Base-by-base conservation (phyloP, 495 filamentous ascomycete genomes). In the Neurospora hispaniola region DNA sequence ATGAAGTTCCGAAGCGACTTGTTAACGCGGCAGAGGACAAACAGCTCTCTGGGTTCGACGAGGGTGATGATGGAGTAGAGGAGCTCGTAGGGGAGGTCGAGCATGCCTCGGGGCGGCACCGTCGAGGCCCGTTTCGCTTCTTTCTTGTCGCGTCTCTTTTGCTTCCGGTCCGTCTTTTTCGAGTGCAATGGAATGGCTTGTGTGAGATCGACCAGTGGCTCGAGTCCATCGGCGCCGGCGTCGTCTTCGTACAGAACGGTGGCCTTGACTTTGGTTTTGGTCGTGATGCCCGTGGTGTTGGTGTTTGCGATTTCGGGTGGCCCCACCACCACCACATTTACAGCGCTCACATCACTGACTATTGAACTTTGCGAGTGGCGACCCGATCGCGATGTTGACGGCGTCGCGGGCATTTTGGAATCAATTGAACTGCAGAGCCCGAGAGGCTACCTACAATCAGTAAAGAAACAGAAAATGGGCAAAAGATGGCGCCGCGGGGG, bases 41-140 rank as follows among this genome's bases (percentile, higher is more conserved):
- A 81, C 44, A 88, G 66, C 54, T 89, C 86, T 76, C 82, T 82
- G 0, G 87, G 87, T 2, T 71, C 80, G 5, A 87, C 78, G 20
- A 80, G 71, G 18, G 76, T 72, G 0, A 88, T 70, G 35, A 88
- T 83, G n/a, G 80, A 77, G 14, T 84, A 72, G 2, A 86, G 42
- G 10, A 89, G 74, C 73, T 89, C 87, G 44, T 82, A 82, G 2
- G 87, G 86, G 1, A 88, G 78, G 43, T 84, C 81, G 6, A 83
- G 43, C 12, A 88, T 73, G 3, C 71, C 76, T 23, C 72, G 71
- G 5, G 72, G 69, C 14, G 70, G 59, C 27, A 42, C n/a, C 8
- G 20, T 31, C 16, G 62, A 59, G 27, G 43, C 75, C 11, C 54
- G 82, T 44, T 76, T 70, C 16, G 76, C 70, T 18, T 66, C 27